Conservation (phyloP, 2,329 filamentous ascomycete genomes). For the Magnaporthiopsis incrustans region DNA sequence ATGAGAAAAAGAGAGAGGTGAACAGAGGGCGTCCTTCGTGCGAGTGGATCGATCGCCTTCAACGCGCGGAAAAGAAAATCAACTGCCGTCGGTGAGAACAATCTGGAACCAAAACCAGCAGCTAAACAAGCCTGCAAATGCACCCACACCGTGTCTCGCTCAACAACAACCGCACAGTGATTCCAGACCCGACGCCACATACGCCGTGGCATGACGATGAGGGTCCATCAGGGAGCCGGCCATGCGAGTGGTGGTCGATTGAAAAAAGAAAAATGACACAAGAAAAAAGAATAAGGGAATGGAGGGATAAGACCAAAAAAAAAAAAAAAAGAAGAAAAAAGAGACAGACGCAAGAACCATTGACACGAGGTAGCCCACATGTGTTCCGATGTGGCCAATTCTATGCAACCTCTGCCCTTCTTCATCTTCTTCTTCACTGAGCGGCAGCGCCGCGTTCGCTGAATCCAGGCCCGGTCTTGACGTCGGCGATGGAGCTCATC, state of each 20-base stretch:
- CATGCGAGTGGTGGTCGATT: neutral
- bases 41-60: too few relatives aligned
- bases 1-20: too few relatives aligned
- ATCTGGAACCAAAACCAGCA: neutral
- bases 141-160: neutral
- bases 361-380: neutral
- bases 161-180: neutral
- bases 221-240: neutral
- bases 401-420: neutral
- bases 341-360: neutral
- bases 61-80: neutral
- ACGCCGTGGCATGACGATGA: neutral
- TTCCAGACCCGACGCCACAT: neutral
- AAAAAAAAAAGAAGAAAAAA: neutral
- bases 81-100: neutral
- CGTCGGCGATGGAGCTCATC: constrained; percentile 31
- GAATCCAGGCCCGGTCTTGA: constrained; percentile 32
- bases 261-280: neutral
- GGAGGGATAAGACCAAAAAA: neutral
- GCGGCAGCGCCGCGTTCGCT: constrained; percentile 23
- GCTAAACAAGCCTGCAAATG: neutral
- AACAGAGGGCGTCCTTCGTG: too few relatives aligned
- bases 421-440: neutral
- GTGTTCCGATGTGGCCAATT: neutral
- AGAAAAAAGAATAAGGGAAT: neutral